phyloP scores from a whole-genome alignment of 352 stramenopile species.

The Thraustotheca clavata region DNA sequence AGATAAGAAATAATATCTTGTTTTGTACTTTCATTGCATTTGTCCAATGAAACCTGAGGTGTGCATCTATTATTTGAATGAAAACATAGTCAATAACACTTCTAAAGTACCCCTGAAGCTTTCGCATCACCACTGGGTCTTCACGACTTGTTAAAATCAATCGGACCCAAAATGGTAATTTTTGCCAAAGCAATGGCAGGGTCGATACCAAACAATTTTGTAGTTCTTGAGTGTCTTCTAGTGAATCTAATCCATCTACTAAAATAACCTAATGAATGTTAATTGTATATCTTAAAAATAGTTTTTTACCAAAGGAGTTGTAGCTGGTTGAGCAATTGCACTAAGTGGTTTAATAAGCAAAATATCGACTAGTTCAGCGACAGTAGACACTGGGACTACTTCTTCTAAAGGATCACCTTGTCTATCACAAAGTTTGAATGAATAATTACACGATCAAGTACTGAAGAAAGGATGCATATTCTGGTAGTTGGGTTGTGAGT shows the following conservation, averaged over 20 bases:
- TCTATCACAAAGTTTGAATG: not conserved
- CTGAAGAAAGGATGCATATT: conserved; percentile 58
- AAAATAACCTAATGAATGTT: conserved; percentile 51
- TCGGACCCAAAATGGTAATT: conserved; percentile 56
- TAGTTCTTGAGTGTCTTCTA: conserved; percentile 15
- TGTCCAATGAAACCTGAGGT: conserved; percentile 16
- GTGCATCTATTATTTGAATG: not conserved
- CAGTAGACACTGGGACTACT: conserved; percentile 61
- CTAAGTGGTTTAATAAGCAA: conserved; percentile 56
- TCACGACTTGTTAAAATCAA: conserved; percentile 57
- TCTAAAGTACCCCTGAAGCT: conserved; percentile 39
- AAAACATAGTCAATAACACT: not conserved
- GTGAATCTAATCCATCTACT: conserved; percentile 49
- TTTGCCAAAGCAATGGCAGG: conserved; percentile 38
- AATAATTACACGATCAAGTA: conserved; percentile 14
- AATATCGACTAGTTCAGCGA: conserved; percentile 38
- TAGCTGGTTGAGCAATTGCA: conserved; percentile 39
- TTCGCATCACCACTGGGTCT: conserved; percentile 43
- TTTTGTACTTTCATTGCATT: conserved; percentile 3
- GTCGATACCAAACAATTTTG: conserved; percentile 55
- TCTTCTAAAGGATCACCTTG: conserved; percentile 57
- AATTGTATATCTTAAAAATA: not conserved
- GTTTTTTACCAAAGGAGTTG: conserved; percentile 3
- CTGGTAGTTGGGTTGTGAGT: conserved; percentile 59
- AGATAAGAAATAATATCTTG: conserved; percentile 15